Percentiles rank a stretch among this genome's conserved stretches.
These are phyloP conservation scores for Globisporangium paroecandrum DNA, from an alignment of 352 stramenopile genomes.

Conservation along the genomic window DNA sequence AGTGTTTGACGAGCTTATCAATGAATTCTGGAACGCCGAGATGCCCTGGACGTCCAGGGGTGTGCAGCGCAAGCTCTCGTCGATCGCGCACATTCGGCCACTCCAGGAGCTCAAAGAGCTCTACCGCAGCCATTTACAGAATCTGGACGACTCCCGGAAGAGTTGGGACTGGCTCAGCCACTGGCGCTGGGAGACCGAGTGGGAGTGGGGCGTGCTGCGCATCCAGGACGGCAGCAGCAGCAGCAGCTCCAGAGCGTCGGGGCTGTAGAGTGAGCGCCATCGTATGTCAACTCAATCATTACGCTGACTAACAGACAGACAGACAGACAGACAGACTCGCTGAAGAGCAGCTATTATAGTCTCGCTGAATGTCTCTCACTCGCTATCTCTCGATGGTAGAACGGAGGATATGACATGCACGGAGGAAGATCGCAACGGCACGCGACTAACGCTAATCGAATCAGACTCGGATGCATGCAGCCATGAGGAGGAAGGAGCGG, in stretches of 20 bases:
- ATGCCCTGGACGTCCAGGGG: constrained; percentile 45
- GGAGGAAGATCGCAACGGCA: constrained; percentile 3
- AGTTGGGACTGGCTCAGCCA: constrained; percentile 35
- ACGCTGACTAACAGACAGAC: neutral
- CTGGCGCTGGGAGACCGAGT: constrained; percentile 45
- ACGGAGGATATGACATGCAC: neutral
- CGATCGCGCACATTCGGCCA: constrained; percentile 21
- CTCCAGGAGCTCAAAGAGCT: constrained; percentile 41
- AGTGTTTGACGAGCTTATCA: constrained; percentile 53
- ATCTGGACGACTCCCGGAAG: constrained; percentile 25
- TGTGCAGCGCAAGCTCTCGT: constrained; percentile 34
- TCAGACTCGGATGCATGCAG: neutral
- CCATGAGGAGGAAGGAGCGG: neutral
- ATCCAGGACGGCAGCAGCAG: constrained; percentile 5
- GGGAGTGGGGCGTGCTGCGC: constrained; percentile 39
- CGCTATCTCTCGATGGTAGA: neutral
- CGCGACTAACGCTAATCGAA: neutral
- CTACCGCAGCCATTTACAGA: constrained; percentile 30
- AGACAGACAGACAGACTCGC: no score
- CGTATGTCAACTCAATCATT: no score
- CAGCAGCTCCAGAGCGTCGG: neutral
- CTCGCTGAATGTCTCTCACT: no score
- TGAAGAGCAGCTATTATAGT: no score
- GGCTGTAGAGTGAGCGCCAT: neutral
- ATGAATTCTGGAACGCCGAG: constrained; percentile 68